phyloP scores from a whole-genome alignment of 495 filamentous ascomycete genomes.

The Talaromyces ruber region DNA sequence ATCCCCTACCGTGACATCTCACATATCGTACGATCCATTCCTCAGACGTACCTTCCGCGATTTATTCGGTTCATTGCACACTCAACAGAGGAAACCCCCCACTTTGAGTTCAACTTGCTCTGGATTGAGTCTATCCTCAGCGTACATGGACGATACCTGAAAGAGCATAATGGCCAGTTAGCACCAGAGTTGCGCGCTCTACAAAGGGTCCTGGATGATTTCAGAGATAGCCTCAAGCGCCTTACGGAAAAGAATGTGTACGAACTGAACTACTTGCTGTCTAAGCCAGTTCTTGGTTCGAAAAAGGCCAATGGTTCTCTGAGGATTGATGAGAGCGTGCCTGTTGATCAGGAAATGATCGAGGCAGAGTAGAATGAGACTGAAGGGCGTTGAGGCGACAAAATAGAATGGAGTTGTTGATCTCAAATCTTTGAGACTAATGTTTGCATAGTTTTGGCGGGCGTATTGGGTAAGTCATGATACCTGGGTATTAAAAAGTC shows the following conservation, averaged over 20 bases:
- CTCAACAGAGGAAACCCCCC: constrained; percentile 81
- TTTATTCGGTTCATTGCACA: constrained; percentile 78
- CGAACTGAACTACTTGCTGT: constrained; percentile 71
- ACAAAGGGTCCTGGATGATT: constrained; percentile 64
- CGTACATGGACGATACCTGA: constrained; percentile 73
- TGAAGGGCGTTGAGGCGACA: constrained; percentile 28
- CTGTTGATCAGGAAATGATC: constrained; percentile 24
- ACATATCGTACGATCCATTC: constrained; percentile 70
- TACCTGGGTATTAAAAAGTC: constrained; percentile 5
- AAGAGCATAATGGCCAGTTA: constrained; percentile 65
- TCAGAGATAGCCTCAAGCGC: constrained; percentile 63
- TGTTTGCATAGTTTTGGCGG: constrained; percentile 6
- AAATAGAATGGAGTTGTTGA: constrained; percentile 18
- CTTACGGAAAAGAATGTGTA: constrained; percentile 83
- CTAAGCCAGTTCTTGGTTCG: constrained; percentile 28
- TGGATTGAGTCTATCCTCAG: constrained; percentile 86
- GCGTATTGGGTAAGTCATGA: constrained; percentile 5
- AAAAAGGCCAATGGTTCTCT: constrained; percentile 22
- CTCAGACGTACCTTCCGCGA: constrained; percentile 75
- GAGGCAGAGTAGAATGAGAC: constrained; percentile 21
- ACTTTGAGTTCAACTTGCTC: constrained; percentile 85
- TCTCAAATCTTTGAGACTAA: background rate
- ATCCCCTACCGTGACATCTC: constrained; percentile 68
- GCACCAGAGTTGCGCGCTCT: constrained; percentile 75
- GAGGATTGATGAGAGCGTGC: constrained; percentile 18